Conservation (phyloP, 1,139 yeast species). For the Hansenula lynferdii region DNA sequence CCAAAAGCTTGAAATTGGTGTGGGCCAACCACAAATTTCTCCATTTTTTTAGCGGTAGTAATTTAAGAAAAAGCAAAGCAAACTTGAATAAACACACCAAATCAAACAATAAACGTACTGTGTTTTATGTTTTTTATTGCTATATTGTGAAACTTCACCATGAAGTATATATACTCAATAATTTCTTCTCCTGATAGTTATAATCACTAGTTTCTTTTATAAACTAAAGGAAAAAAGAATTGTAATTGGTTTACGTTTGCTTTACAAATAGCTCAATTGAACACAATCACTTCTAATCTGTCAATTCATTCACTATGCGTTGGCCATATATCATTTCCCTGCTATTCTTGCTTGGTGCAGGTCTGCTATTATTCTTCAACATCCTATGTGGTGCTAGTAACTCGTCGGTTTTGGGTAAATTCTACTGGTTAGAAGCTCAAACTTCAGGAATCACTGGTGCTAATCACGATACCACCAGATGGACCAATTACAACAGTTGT, state of each 20-base stretch:
- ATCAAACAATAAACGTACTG: too few species aligned
- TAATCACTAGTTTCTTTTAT: too few species aligned
- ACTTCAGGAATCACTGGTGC: slow-evolving; percentile 53
- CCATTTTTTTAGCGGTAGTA: too few species aligned
- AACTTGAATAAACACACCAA: too few species aligned
- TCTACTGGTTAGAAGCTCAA: slow-evolving; percentile 71
- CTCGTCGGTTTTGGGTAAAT: slow-evolving; percentile 42
- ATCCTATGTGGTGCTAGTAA: slow-evolving; percentile 58
- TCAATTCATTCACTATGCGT: slow-evolving; percentile 16
- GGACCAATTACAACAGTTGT: slow-evolving; percentile 73
- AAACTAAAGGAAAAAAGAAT: too few species aligned
- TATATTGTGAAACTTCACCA: too few species aligned
- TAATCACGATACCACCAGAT: slow-evolving; percentile 40
- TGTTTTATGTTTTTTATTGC: too few species aligned
- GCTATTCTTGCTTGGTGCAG: slow-evolving; percentile 30
- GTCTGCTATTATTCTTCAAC: slow-evolving; percentile 54
- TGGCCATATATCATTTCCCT: slow-evolving; percentile 24
- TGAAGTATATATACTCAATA: too few species aligned
- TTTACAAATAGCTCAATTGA: background rate
- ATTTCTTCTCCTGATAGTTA: too few species aligned
- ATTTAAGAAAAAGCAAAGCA: too few species aligned
- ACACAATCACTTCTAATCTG: background rate
- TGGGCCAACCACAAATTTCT: too few species aligned
- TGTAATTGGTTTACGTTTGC: background rate
- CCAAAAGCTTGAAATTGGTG: too few species aligned